Base-by-base conservation (phyloP, 345 rosid species). In the Cardamine occulta region DNA sequence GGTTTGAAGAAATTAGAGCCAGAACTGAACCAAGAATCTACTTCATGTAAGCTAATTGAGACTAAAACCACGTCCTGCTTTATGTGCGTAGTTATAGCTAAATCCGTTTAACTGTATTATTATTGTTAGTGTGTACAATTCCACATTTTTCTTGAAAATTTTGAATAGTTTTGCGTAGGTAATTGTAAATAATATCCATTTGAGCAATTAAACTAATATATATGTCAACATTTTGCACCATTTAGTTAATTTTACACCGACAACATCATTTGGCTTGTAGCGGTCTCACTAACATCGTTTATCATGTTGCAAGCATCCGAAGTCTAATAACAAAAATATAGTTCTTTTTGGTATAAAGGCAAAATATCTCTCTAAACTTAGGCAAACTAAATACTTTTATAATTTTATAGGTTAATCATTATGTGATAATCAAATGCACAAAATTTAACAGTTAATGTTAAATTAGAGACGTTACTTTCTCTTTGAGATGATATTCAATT, bases 351-450 rank as follows among this genome's bases (percentile, higher is more conserved):
- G 26, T 49, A 37, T 23, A 17, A 32, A 70, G 31, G 66, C 53
- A 26, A 77, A 70, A 64, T 29, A 59, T 49, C 39, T 56, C 55
- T 71, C 21, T 65, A 77, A 42, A 58, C 35, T 55, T 70, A 77
- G 61, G 80, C 76, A 63, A 64, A 47, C 52, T 64, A 56, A 14
- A 54, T 32, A 53, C n/a, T 61, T 51, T 52, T 29, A 48, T 63
- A 64, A 65, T 28, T 24, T 13, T 71, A 24, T 63, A 70, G 80
- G 76, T 71, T 77, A 77, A 77, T 77, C 72, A 77, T 77, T 28
- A 49, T 77, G 73, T 77, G 73, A 77, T 77, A 71, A 77, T 77
- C 62, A 71, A 77, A 72, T 21, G 67, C 73, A 71, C 47, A 77
- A 47, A 63, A 47, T 71, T 76, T 29, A 77, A 71, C 48, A 49